These are phyloP conservation scores for Syncephalastrum contaminatum DNA, from an alignment of 371 early-diverging fungal species.

Conservation along the genomic window DNA sequence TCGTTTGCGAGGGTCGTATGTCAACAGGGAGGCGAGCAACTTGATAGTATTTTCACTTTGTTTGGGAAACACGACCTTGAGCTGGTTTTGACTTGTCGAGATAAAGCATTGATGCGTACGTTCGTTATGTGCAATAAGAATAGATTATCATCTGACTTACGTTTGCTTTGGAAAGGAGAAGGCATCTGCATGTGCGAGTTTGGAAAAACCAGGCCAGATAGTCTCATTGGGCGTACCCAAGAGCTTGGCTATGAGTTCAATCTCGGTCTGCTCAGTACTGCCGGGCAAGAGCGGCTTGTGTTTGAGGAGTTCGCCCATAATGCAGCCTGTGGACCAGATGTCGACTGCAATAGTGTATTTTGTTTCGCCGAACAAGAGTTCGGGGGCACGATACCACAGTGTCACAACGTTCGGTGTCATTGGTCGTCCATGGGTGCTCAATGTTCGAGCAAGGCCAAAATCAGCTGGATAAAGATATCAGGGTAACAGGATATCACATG, in stretches of 20 bases:
- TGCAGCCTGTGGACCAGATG: conserved; percentile 92
- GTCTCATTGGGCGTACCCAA: conserved; percentile 78
- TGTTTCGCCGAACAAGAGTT: conserved; percentile 79
- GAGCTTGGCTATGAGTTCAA: conserved; percentile 69
- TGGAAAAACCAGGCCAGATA: conserved; percentile 78
- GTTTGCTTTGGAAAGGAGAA: conserved; percentile 54
- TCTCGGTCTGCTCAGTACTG: conserved; percentile 74
- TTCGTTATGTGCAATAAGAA: too few relatives aligned
- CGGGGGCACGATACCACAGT: conserved; percentile 95
- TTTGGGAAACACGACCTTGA: conserved; percentile 59
- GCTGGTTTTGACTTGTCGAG: conserved; percentile 54
- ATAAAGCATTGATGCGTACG: background rate
- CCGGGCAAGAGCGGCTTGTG: conserved; percentile 84
- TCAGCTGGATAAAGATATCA: conserved; percentile 63
- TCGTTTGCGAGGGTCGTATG: conserved; percentile 78
- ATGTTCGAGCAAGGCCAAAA: conserved; percentile 86
- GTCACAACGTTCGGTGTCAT: conserved; percentile 96
- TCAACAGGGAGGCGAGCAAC: conserved; percentile 77
- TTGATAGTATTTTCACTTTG: conserved; percentile 61
- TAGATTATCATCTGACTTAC: conserved; percentile 29
- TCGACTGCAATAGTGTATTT: conserved; percentile 86
- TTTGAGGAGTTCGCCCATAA: conserved; percentile 79
- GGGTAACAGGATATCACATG: conserved; percentile 5
- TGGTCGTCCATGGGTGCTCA: conserved; percentile 62
- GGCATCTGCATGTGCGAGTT: conserved; percentile 59